phyloP scores from a whole-genome alignment of 2,329 filamentous ascomycete species.

The Simplicillium sp. region DNA sequence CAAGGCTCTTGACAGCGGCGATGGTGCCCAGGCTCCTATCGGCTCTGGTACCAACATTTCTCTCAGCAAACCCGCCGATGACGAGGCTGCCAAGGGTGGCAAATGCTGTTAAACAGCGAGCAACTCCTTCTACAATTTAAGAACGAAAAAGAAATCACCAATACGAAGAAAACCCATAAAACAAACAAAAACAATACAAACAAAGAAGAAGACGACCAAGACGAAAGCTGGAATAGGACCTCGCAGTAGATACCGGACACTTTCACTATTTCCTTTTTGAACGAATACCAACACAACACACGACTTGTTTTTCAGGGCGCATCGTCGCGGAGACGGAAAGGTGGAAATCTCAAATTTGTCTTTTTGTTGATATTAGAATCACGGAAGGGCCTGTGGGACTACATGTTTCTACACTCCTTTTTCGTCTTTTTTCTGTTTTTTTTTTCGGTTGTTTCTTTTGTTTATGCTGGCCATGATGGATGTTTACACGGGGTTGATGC shows the following conservation, averaged over 20 bases:
- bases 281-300: too few species aligned
- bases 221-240: constrained; percentile 10
- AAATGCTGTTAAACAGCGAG: constrained; percentile 61
- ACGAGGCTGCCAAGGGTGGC: constrained; percentile 63
- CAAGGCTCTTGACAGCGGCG: constrained; percentile 90
- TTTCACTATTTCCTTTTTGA: constrained; percentile 2
- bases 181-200: too few species aligned
- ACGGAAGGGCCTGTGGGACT: too few species aligned
- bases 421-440: constrained; percentile 30
- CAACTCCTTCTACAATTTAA: not conserved
- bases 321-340: constrained; percentile 16
- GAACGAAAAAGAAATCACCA: constrained; percentile 4
- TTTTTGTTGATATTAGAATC: constrained; percentile 26
- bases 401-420: constrained; percentile 18
- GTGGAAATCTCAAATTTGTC: constrained; percentile 21
- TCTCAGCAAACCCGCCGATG: constrained; percentile 76
- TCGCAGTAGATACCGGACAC: constrained; percentile 23
- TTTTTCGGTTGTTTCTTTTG: too few species aligned
- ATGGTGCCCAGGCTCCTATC: constrained; percentile 70
- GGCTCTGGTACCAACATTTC: constrained; percentile 75
- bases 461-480: constrained; percentile 16
- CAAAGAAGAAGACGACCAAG: not conserved
- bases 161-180: not conserved
- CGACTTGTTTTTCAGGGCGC: constrained; percentile 18
- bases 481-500: constrained; percentile 22